phyloP scores from a whole-genome alignment of 306 rosid species.

The Lathyrus oleraceus region DNA sequence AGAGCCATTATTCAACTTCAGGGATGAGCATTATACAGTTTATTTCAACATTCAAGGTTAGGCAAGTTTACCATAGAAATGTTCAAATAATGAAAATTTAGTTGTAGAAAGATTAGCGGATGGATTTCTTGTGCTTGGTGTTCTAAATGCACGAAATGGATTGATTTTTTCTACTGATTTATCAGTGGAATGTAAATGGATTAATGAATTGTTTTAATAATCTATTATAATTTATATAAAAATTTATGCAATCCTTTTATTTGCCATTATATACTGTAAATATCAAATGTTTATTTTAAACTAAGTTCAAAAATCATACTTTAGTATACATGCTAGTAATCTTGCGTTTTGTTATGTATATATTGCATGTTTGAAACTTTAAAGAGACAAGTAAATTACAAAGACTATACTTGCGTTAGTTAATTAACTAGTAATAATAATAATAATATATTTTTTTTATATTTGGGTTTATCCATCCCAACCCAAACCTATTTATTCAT shows the following conservation, averaged over 20 bases:
- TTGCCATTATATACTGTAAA: no score
- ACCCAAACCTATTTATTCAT: not conserved
- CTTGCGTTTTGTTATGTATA: not conserved
- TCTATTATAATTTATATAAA: not conserved
- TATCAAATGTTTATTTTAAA: no score
- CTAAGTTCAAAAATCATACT: no score
- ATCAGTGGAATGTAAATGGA: not conserved
- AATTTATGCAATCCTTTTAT: not conserved
- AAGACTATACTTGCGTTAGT: not conserved
- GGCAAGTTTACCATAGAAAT: not conserved
- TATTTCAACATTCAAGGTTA: constrained; percentile 62
- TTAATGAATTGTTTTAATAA: not conserved
- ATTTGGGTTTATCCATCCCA: not conserved
- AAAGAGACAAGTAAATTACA: not conserved
- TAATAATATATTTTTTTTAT: not conserved
- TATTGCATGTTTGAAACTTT: not conserved
- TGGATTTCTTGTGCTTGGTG: not conserved
- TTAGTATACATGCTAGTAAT: no score
- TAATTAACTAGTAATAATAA: not conserved
- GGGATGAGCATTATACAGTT: constrained; percentile 70
- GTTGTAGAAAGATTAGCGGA: not conserved
- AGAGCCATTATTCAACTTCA: constrained; percentile 65
- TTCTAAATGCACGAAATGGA: no score
- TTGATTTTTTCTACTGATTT: not conserved
- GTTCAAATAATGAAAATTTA: not conserved